These are phyloP conservation scores for Epichloe glyceriae DNA, from an alignment of 2,329 filamentous ascomycete species.

Conservation along the genomic window DNA sequence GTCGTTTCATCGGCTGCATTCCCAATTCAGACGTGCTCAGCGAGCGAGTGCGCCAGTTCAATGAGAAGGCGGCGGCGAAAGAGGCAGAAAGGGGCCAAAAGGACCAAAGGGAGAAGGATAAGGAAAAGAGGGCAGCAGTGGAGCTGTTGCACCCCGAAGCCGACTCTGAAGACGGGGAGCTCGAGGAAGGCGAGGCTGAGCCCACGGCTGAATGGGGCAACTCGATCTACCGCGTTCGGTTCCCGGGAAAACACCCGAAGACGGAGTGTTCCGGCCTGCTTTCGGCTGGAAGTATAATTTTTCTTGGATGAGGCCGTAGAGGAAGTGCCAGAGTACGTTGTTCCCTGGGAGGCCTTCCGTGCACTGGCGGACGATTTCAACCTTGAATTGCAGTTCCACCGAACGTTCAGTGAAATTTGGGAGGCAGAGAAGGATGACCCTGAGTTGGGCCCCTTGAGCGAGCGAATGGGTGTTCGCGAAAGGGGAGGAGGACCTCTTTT, in stretches of 20 bases:
- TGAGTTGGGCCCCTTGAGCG: constrained; percentile 69
- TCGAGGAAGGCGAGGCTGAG: constrained; percentile 49
- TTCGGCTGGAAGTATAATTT: constrained; percentile 99
- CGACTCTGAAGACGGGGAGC: constrained; percentile 28
- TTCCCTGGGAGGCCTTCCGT: constrained; percentile 96
- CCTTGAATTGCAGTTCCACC: constrained; percentile 86
- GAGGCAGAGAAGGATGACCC: constrained; percentile 77
- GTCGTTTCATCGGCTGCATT: constrained; percentile 86
- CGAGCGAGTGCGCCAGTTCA: constrained; percentile 62
- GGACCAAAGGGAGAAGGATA: constrained; percentile 15
- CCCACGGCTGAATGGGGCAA: constrained; percentile 79
- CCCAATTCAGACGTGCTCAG: constrained; percentile 92
- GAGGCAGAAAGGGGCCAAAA: constrained; percentile 30
- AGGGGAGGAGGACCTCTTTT: constrained; percentile 52
- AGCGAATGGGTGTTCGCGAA: constrained; percentile 88
- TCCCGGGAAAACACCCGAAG: constrained; percentile 67
- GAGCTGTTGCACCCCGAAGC: constrained; percentile 9
- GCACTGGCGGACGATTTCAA: constrained; percentile 94
- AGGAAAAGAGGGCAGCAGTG: neutral
- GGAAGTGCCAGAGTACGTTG: constrained; percentile 91
- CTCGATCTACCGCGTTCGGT: constrained; percentile 79
- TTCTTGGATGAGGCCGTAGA: constrained; percentile 93
- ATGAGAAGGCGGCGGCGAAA: constrained; percentile 36
- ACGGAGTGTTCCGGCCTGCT: constrained; percentile 85
- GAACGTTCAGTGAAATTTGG: constrained; percentile 84